Base-by-base conservation (phyloP, 1,284 basidiomycete species). In the Meripilus lineatus region DNA sequence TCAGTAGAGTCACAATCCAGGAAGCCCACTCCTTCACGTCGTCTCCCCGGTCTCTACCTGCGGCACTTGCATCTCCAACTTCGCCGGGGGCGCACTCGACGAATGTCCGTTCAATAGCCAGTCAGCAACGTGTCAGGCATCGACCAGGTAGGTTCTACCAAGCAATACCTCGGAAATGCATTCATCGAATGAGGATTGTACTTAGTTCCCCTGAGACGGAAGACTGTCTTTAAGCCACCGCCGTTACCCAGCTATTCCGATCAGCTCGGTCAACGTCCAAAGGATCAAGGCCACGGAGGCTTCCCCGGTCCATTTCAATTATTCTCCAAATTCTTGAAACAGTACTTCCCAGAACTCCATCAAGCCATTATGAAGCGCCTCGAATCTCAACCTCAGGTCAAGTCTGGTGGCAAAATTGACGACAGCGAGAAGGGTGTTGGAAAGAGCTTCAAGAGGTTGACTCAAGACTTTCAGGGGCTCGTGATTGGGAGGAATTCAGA, bases 401-500 rank as follows among this genome's bases (percentile, higher is more conserved):
- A 17, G 11, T 20, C 11, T 10, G 25, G 28, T 5, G 13, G 18
- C n/a, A 32, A 14, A 5, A 15, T 26, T 32, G 26, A 7, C n/a
- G 25, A 25, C 18, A 17, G 42, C 15, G 53, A 51, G 11, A 51
- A 59, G 13, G 57, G 55, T 5, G 55, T 63, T 6, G 35, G 25
- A 20, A 42, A 48, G 25, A 45, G 39, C 18, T 18, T 46, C 2
- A 32, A 42, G 17, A 72, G 71, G 69, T 50, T 73, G 26, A 59
- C 45, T 17, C 54, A 56, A 11, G 44, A 59, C 5, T 66, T 73
- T 40, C 60, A 61, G 24, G 61, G 58, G 5, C 54, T 74, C 4
- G 65, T 76, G 18, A 78, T 87, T 2, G 81, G 83, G 1, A 66
- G 87, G 33, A 93, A 92, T 59, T 88, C 84, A 18, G 72, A 81